phyloP scores from a whole-genome alignment of 768 basidiomycete species.

The Hypholoma fasciculare region DNA sequence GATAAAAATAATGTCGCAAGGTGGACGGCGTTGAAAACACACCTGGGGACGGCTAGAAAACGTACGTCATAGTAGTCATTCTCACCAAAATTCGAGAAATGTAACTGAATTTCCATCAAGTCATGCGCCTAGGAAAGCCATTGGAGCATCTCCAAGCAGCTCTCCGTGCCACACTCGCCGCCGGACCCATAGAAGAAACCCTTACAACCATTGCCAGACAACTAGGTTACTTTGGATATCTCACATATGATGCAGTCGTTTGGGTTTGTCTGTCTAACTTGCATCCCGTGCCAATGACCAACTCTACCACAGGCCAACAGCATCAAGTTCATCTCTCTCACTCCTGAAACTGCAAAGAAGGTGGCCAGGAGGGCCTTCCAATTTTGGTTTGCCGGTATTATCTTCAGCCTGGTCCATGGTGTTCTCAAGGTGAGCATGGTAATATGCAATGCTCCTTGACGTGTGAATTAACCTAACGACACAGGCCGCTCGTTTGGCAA shows the following conservation, averaged over 20 bases:
- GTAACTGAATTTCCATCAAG: constrained; percentile 38
- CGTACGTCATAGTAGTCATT: constrained; percentile 43
- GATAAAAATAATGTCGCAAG: constrained; percentile 68
- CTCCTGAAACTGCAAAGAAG: constrained; percentile 58
- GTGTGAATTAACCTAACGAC: neutral
- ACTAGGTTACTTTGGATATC: constrained; percentile 85
- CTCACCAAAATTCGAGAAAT: neutral
- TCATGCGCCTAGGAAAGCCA: constrained; percentile 92
- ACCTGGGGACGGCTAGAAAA: constrained; percentile 84
- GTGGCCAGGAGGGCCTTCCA: constrained; percentile 70
- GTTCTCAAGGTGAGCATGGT: constrained; percentile 58
- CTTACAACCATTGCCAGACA: constrained; percentile 81
- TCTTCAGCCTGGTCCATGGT: constrained; percentile 73
- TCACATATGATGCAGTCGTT: constrained; percentile 76
- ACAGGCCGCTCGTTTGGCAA: constrained; percentile 62
- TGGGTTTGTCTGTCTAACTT: constrained; percentile 60
- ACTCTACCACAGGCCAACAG: constrained; percentile 52
- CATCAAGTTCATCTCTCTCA: constrained; percentile 62
- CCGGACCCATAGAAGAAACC: constrained; percentile 65
- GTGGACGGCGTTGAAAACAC: constrained; percentile 84
- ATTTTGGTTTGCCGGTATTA: constrained; percentile 88
- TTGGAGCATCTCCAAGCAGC: constrained; percentile 93
- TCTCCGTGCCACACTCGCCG: constrained; percentile 61
- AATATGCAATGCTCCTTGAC: too few species aligned
- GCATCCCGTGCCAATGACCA: neutral